These are phyloP conservation scores for Yarrowia yakushimensis DNA, from an alignment of 805 yeast species.

Conservation along the genomic window DNA sequence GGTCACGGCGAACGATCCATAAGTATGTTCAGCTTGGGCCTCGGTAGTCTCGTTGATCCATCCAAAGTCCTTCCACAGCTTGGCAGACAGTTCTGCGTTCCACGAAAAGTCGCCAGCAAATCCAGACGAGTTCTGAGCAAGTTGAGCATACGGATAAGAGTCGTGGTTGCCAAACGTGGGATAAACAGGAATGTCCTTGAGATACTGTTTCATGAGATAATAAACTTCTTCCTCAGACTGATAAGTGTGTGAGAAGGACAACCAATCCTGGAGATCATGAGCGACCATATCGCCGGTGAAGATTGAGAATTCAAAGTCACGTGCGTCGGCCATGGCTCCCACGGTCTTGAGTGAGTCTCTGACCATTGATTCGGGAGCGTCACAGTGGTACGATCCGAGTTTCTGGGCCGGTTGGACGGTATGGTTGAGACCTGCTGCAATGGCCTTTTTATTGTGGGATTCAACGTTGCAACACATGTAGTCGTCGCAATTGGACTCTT, in stretches of 20 bases:
- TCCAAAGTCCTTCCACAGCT: slow-evolving; percentile 46
- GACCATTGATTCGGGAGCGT: slow-evolving; percentile 59
- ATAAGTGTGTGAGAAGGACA: slow-evolving; percentile 47
- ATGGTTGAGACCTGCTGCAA: not conserved
- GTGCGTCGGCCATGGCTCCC: slow-evolving; percentile 38
- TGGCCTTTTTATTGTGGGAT: slow-evolving; percentile 21
- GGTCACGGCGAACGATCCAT: slow-evolving; percentile 58
- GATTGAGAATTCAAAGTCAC: slow-evolving; percentile 54
- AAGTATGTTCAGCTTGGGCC: slow-evolving; percentile 40
- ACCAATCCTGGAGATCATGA: slow-evolving; percentile 49
- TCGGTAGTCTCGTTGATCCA: slow-evolving; percentile 41
- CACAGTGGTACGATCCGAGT: slow-evolving; percentile 64
- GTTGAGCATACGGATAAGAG: slow-evolving; percentile 66
- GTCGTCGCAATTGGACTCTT: slow-evolving; percentile 44
- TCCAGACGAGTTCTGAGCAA: slow-evolving; percentile 52
- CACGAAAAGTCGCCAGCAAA: slow-evolving; percentile 45
- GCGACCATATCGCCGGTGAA: slow-evolving; percentile 76
- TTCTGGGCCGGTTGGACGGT: slow-evolving; percentile 53
- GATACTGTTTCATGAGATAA: slow-evolving; percentile 50
- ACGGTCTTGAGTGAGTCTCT: slow-evolving; percentile 54
- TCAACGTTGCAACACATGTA: slow-evolving; percentile 56
- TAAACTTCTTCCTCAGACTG: slow-evolving; percentile 50
- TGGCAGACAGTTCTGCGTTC: slow-evolving; percentile 49
- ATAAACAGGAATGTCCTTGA: slow-evolving; percentile 54
- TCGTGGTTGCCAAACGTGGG: slow-evolving; percentile 71